A percentile compares a stretch with the other conserved stretches of the same genome.
phyloP scores from a whole-genome alignment of 768 basidiomycete species.

The Panaeolus papilionaceus region DNA sequence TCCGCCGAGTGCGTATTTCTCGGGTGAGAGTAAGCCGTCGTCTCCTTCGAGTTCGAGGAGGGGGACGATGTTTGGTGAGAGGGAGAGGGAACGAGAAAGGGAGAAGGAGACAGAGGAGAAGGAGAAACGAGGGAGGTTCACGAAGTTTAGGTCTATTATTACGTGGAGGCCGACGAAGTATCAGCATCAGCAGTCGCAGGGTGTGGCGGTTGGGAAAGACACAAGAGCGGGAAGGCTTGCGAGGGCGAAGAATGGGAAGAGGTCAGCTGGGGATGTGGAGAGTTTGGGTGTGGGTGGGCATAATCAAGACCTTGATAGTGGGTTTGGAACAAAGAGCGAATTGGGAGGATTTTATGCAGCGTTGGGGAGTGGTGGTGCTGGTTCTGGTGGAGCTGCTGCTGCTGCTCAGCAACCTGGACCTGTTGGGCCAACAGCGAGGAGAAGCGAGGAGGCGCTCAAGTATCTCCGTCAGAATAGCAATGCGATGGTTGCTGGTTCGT shows the following conservation, averaged over 20 bases:
- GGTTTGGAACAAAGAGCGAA: constrained; percentile 11
- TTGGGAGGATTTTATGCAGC: constrained; percentile 12
- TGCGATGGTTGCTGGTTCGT: neutral
- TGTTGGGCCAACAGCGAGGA: constrained; percentile 28
- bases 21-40: constrained; percentile 1
- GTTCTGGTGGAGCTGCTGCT: neutral
- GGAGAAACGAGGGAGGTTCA: constrained; percentile 12
- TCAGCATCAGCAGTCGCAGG: constrained; percentile 17
- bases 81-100: constrained; percentile 18
- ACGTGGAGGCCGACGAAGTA: constrained; percentile 24
- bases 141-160: constrained; percentile 21
- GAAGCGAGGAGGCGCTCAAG: constrained; percentile 56
- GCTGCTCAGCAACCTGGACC: neutral
- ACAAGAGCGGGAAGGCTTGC: constrained; percentile 23
- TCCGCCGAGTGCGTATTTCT: neutral
- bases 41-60: constrained; percentile 13
- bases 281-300: constrained; percentile 17
- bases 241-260: constrained; percentile 9
- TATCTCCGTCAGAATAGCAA: constrained; percentile 32
- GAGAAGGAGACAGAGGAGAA: constrained; percentile 24
- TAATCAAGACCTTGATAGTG: constrained; percentile 17
- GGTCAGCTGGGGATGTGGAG: neutral
- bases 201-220: constrained; percentile 11
- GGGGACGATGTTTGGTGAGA: constrained; percentile 5
- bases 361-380: neutral